phyloP scores from a whole-genome alignment of 176 grass and related monocot species.

The Eremochloa ophiuroides region DNA sequence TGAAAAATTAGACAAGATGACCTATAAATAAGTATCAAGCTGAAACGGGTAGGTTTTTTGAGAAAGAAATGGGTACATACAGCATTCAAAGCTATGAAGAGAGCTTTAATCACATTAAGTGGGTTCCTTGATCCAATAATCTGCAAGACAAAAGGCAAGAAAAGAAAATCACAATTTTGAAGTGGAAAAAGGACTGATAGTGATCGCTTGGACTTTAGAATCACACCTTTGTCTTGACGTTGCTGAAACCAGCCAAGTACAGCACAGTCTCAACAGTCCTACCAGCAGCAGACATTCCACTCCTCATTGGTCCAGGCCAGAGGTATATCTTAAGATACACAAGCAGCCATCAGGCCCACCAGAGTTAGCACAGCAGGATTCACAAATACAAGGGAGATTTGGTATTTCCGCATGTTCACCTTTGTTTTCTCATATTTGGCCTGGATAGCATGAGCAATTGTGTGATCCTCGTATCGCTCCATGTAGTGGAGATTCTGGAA shows the following conservation, averaged over 20 bases:
- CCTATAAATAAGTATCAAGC: background rate
- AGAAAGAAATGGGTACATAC: constrained; percentile 36
- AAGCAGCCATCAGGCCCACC: constrained; percentile 9
- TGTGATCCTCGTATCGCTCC: constrained; percentile 92
- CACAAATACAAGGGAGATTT: background rate
- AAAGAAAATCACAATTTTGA: background rate
- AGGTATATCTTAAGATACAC: constrained; percentile 66
- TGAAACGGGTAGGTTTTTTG: background rate
- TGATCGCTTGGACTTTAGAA: background rate
- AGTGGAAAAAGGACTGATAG: background rate
- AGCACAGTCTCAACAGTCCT: constrained; percentile 80
- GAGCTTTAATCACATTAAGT: constrained; percentile 85
- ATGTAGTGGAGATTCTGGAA: constrained; percentile 98
- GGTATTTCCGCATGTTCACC: constrained; percentile 24
- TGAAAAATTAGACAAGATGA: background rate
- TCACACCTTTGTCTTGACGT: constrained; percentile 81
- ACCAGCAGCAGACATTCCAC: constrained; percentile 61
- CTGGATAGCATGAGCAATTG: constrained; percentile 90
- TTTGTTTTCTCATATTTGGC: constrained; percentile 97
- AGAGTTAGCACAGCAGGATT: background rate
- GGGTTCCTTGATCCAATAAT: constrained; percentile 98
- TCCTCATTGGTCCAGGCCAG: constrained; percentile 76
- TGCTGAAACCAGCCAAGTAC: constrained; percentile 83
- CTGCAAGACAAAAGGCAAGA: constrained; percentile 19
- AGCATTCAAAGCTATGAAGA: constrained; percentile 92